Evolutionary conservation across 805 yeast species (phyloP).

Genomic region (Hanseniaspora clermontiae): DNA sequence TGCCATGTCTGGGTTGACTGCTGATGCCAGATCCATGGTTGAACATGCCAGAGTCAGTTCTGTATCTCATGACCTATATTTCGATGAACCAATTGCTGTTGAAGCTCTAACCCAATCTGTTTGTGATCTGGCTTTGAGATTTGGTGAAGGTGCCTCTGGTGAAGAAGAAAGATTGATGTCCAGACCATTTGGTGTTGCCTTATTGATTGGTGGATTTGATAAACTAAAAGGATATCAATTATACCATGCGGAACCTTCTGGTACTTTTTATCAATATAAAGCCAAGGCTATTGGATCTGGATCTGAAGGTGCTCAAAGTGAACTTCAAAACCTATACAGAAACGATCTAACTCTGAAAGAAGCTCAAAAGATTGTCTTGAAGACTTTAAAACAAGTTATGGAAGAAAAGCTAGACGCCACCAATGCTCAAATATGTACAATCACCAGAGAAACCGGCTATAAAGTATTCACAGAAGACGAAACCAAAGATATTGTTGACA

Average conservation of each 20-base stretch:
- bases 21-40: slow-evolving; percentile 97
- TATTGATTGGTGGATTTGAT: slow-evolving; percentile 89
- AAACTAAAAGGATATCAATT: slow-evolving; percentile 88
- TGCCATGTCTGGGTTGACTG: slow-evolving; percentile 97
- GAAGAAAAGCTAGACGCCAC: slow-evolving; percentile 93
- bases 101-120: slow-evolving; percentile 93
- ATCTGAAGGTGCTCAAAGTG: slow-evolving; percentile 97
- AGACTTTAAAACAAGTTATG: slow-evolving; percentile 93
- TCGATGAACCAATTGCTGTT: slow-evolving; percentile 82
- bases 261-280: slow-evolving; percentile 92
- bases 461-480: slow-evolving; percentile 70
- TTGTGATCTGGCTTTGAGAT: slow-evolving; percentile 89
- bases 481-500: slow-evolving; percentile 68
- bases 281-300: slow-evolving; percentile 99
- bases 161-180: slow-evolving; percentile 77
- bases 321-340: slow-evolving; percentile 91
- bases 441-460: slow-evolving; percentile 77
- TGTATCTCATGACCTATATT: slow-evolving; percentile 77
- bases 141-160: slow-evolving; percentile 95
- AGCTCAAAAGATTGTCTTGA: slow-evolving; percentile 80
- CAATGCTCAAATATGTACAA: slow-evolving; percentile 89
- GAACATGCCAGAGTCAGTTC: slow-evolving; percentile 92
- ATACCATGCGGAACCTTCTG: slow-evolving; percentile 98
- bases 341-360: slow-evolving; percentile 79
- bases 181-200: slow-evolving; percentile 97